Evolutionary conservation across 495 filamentous ascomycete species (phyloP).

Genomic region (Ramalina intermedia): DNA sequence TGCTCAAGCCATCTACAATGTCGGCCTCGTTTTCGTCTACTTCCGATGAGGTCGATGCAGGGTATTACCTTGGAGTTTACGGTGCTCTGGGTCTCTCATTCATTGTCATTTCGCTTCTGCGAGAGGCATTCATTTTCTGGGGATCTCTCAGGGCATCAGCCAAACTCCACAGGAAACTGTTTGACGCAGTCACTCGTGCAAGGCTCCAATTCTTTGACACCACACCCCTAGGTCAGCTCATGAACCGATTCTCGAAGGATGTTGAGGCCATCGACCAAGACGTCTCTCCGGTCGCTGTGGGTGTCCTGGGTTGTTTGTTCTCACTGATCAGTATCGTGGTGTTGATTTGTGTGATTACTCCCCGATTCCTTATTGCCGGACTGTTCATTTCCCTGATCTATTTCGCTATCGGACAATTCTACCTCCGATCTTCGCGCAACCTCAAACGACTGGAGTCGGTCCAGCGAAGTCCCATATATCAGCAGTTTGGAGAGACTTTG

Average conservation of each 20-base stretch:
- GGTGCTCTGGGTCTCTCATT: constrained; percentile 62
- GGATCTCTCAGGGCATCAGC: constrained; percentile 82
- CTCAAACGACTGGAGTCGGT: constrained; percentile 92
- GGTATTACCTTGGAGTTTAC: constrained; percentile 75
- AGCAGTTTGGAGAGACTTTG: constrained; percentile 95
- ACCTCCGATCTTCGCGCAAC: constrained; percentile 80
- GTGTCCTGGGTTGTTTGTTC: constrained; percentile 52
- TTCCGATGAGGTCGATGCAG: constrained; percentile 46
- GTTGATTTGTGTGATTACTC: constrained; percentile 85
- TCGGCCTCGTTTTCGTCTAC: constrained; percentile 9
- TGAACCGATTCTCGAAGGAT: constrained; percentile 98
- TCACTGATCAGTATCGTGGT: constrained; percentile 78
- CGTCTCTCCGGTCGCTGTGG: constrained; percentile 77
- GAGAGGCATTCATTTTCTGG: constrained; percentile 82
- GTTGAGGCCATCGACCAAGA: constrained; percentile 93
- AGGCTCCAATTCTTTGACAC: constrained; percentile 97
- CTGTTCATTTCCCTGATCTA: constrained; percentile 77
- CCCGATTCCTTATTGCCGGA: constrained; percentile 77
- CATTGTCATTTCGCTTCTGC: constrained; percentile 55
- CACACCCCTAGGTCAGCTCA: constrained; percentile 89
- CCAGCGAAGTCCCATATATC: constrained; percentile 87
- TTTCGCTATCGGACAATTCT: constrained; percentile 69
- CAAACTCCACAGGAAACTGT: constrained; percentile 66
- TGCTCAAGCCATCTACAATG: constrained; percentile 9
- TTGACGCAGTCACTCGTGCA: constrained; percentile 68